Conservation (phyloP, 192 early-diverging fungal species). For the Rhizophlyctis rosea region DNA sequence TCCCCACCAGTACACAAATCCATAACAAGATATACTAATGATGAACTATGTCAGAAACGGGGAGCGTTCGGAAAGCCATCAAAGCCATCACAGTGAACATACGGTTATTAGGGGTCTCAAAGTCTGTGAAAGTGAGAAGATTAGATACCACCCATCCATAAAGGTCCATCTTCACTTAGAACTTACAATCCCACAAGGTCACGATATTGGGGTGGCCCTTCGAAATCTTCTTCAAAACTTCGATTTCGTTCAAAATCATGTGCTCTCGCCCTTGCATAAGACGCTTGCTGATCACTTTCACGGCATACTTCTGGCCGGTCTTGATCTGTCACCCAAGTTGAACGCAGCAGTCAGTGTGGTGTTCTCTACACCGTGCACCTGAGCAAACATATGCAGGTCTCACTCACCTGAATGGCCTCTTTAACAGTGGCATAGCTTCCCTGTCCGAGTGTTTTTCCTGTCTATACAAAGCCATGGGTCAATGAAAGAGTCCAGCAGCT, state of each 20-base stretch:
- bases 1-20: conserved; percentile 43
- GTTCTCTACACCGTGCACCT: no score
- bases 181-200: conserved; percentile 26
- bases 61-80: conserved; percentile 3
- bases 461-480: conserved; percentile 16
- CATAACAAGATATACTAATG: no score
- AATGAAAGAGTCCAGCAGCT: neutral
- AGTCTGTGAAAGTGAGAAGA: neutral
- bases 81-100: neutral
- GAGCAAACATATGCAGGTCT: no score
- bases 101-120: neutral
- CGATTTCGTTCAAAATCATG: conserved; percentile 66
- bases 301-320: conserved; percentile 59
- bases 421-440: conserved; percentile 52
- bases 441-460: conserved; percentile 48
- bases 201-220: conserved; percentile 52
- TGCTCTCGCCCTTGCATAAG: conserved; percentile 50
- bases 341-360: no score
- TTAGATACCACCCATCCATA: conserved; percentile 11
- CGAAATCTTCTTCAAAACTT: conserved; percentile 56
- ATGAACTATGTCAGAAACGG: conserved; percentile 14
- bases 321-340: no score
- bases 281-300: conserved; percentile 72
- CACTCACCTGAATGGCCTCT: conserved; percentile 46
- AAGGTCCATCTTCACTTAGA: conserved; percentile 37